phyloP scores from a whole-genome alignment of 371 early-diverging fungal genomes.

The Mucor ambiguus region DNA sequence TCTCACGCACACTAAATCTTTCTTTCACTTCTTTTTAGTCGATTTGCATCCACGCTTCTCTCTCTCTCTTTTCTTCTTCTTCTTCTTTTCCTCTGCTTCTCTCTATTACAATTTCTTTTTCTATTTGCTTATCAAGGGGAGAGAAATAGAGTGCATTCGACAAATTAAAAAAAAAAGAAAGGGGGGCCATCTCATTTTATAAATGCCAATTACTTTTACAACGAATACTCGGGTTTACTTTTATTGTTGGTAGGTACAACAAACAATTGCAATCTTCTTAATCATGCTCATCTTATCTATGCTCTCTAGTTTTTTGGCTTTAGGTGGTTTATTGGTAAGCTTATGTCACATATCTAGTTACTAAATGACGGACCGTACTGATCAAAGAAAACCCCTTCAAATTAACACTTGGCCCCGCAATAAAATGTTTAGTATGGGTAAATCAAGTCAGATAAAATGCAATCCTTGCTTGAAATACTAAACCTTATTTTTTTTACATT shows the following conservation, averaged over 20 bases:
- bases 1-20: conserved; percentile 4
- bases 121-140: background rate
- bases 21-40: conserved; percentile 4
- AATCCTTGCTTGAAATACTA: background rate
- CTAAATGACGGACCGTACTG: background rate
- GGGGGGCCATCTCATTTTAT: background rate
- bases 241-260: conserved; percentile 23
- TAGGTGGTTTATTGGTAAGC: conserved; percentile 32
- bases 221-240: conserved; percentile 24
- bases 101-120: background rate
- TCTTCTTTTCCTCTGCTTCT: background rate
- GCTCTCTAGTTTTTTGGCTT: conserved; percentile 23
- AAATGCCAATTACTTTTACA: conserved; percentile 16
- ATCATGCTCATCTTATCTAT: background rate
- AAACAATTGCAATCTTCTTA: background rate
- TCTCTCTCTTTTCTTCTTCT: background rate
- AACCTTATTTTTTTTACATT: background rate
- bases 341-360: background rate
- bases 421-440: conserved; percentile 29
- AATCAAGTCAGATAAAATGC: conserved; percentile 8
- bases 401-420: background rate
- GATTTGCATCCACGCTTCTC: background rate
- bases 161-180: background rate
- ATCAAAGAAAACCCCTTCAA: background rate
- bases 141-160: background rate